Evolutionary conservation across 78 protist species (phyloP).

Genomic region (Guillardia theta): DNA sequence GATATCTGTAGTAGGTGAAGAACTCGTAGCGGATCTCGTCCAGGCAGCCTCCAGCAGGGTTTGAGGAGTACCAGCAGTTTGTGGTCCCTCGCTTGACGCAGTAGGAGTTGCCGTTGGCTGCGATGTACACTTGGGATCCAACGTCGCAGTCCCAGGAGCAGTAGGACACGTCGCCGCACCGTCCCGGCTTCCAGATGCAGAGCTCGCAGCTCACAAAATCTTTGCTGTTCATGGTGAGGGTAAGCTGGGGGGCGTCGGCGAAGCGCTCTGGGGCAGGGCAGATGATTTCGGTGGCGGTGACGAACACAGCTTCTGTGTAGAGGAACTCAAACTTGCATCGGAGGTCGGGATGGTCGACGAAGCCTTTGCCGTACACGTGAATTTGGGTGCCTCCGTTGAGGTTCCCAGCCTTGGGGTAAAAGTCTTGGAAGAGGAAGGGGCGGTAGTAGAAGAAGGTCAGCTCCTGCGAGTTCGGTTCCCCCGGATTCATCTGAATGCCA

Average conservation of each 20-base stretch:
- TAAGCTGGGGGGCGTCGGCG: background rate
- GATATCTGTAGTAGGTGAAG: background rate
- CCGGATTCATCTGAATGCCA: too few relatives aligned
- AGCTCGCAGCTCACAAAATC: background rate
- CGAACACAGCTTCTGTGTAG: background rate
- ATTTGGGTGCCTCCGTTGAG: background rate
- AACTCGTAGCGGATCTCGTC: background rate
- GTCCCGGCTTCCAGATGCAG: background rate
- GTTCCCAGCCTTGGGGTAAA: background rate
- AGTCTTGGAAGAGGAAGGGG: background rate
- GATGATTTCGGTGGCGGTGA: background rate
- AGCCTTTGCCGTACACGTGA: background rate
- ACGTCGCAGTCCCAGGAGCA: constrained; percentile 24
- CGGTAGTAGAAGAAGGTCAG: background rate
- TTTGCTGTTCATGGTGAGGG: background rate
- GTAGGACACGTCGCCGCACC: background rate
- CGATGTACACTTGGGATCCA: background rate
- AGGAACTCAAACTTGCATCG: background rate
- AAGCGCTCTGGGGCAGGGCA: background rate
- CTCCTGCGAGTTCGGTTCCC: background rate
- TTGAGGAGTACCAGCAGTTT: too few relatives aligned
- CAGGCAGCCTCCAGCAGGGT: background rate
- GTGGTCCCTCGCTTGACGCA: too few relatives aligned
- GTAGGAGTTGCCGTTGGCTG: too few relatives aligned
- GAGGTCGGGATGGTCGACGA: constrained; percentile 9